These are phyloP conservation scores for Nigrospora oryzae DNA, from an alignment of 2,329 filamentous ascomycete species.

Conservation along the genomic window DNA sequence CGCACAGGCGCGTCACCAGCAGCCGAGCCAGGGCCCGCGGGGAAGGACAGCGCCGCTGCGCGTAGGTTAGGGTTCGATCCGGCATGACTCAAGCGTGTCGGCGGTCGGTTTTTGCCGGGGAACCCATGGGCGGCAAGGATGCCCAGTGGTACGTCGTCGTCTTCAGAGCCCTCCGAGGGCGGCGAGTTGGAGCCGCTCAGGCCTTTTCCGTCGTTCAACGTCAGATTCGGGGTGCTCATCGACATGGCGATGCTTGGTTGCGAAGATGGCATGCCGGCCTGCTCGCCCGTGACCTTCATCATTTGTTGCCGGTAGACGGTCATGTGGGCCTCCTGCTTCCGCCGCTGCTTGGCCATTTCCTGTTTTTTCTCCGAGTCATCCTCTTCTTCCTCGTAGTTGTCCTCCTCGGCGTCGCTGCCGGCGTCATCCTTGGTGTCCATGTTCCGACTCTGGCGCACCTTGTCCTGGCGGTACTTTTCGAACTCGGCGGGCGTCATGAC, in stretches of 20 bases:
- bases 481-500: conserved; percentile 89
- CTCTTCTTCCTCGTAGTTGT: conserved; percentile 53
- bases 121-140: conserved; percentile 87
- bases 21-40: conserved; percentile 47
- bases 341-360: conserved; percentile 65
- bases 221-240: conserved; percentile 55
- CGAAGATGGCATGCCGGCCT: conserved; percentile 34
- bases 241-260: conserved; percentile 50
- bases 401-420: conserved; percentile 30
- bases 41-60: conserved; percentile 37
- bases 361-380: conserved; percentile 71
- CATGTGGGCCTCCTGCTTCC: conserved; percentile 85
- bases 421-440: conserved; percentile 29
- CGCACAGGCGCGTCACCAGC: conserved; percentile 37
- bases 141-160: conserved; percentile 80
- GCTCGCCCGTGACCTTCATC: conserved; percentile 89
- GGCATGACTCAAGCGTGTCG: conserved; percentile 55
- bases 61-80: conserved; percentile 67
- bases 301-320: conserved; percentile 87
- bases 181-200: conserved; percentile 25
- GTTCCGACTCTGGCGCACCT: conserved; percentile 47
- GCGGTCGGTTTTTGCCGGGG: conserved; percentile 68
- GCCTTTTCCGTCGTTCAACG: conserved; percentile 21
- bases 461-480: conserved; percentile 69
- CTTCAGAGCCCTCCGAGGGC: conserved; percentile 53